phyloP scores from a whole-genome alignment of 768 basidiomycete species.

The Phylloporus sp. region DNA sequence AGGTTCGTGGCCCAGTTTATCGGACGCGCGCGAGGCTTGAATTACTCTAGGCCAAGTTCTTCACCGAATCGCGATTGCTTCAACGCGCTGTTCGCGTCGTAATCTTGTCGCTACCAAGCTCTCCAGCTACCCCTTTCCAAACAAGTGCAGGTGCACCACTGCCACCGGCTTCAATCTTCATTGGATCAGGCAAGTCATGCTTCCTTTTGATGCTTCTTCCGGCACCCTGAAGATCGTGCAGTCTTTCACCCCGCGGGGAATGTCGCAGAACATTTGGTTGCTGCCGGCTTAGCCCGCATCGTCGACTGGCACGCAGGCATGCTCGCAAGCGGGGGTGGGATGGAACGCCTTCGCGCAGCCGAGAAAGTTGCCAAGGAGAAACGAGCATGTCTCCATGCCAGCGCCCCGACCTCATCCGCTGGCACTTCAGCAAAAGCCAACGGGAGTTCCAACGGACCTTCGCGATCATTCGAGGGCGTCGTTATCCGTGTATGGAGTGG shows the following conservation, averaged over 20 bases:
- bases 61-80: conserved; percentile 83
- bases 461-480: conserved; percentile 69
- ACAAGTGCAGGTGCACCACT: conserved; percentile 50
- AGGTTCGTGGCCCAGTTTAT: conserved; percentile 46
- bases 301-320: conserved; percentile 99
- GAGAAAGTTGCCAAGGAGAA: conserved; percentile 81
- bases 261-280: conserved; percentile 85
- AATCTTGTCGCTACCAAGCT: conserved; percentile 75
- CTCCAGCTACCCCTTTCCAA: conserved; percentile 79
- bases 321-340: conserved; percentile 76
- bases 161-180: conserved; percentile 78
- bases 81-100: conserved; percentile 75
- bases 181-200: conserved; percentile 64
- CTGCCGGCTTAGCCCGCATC: conserved; percentile 81
- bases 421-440: conserved; percentile 42
- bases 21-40: background rate
- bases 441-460: conserved; percentile 41
- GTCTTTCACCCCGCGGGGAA: conserved; percentile 92
- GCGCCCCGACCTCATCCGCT: conserved; percentile 37
- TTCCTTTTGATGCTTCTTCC: background rate
- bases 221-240: conserved; percentile 21
- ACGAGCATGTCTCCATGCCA: conserved; percentile 66
- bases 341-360: conserved; percentile 83
- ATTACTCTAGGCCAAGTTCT: conserved; percentile 76
- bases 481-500: conserved; percentile 90